Conservation (phyloP, 2,329 filamentous ascomycete genomes). For the Fusarium liriodendri region DNA sequence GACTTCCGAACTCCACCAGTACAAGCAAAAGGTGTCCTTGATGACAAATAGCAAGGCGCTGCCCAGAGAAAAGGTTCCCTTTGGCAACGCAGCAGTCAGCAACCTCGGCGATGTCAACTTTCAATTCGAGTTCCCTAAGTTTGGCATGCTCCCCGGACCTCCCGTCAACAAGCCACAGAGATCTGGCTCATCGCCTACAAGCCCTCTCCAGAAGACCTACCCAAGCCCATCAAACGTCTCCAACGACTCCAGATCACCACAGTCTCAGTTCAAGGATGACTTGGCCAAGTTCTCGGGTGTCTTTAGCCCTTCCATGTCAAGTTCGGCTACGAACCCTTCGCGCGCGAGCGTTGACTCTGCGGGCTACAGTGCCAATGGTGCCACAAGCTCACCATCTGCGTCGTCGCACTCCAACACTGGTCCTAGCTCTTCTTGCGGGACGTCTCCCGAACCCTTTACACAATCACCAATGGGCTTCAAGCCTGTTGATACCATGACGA, state of each 20-base stretch:
- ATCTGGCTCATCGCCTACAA: constrained; percentile 47
- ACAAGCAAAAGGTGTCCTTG: constrained; percentile 85
- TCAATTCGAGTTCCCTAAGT: constrained; percentile 95
- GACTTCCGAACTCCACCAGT: constrained; percentile 86
- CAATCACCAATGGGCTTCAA: constrained; percentile 77
- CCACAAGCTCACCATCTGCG: constrained; percentile 73
- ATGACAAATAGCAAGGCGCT: constrained; percentile 53
- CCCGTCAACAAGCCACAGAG: constrained; percentile 43
- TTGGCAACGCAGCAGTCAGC: constrained; percentile 62
- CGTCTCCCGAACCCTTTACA: constrained; percentile 80
- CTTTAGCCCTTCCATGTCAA: constrained; percentile 68
- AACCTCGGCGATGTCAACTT: constrained; percentile 83
- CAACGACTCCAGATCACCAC: constrained; percentile 40
- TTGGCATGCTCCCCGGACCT: constrained; percentile 76
- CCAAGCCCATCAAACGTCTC: constrained; percentile 46
- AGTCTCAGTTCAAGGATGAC: constrained; percentile 56
- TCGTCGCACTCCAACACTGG: constrained; percentile 71
- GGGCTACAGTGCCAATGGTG: constrained; percentile 59
- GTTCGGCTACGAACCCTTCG: constrained; percentile 58
- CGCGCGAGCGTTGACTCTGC: constrained; percentile 63
- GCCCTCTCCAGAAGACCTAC: constrained; percentile 43
- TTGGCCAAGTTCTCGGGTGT: constrained; percentile 67
- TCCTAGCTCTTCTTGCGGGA: constrained; percentile 76
- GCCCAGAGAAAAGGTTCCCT: constrained; percentile 53
- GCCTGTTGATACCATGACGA: constrained; percentile 70